Evolutionary conservation across 305 asterid species (phyloP).

Genomic region (Caryopteris hybrid): DNA sequence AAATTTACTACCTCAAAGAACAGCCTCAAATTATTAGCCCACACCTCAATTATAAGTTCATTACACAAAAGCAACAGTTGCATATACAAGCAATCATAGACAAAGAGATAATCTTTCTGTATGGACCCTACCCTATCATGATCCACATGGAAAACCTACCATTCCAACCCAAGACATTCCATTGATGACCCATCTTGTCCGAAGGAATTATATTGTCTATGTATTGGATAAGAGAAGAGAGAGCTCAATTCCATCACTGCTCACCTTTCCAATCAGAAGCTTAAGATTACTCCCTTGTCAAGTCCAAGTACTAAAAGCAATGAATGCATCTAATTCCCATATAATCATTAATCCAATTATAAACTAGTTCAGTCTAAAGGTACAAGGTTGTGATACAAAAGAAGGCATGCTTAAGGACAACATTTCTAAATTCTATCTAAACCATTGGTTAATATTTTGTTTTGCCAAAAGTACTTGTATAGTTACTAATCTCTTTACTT

Average conservation of each 20-base stretch:
- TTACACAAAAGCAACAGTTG: constrained; percentile 29
- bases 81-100: constrained; percentile 33
- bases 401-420: background rate
- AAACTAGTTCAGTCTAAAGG: background rate
- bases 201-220: constrained; percentile 44
- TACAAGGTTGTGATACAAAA: background rate
- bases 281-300: constrained; percentile 22
- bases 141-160: constrained; percentile 94
- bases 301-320: constrained; percentile 14
- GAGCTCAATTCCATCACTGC: constrained; percentile 25
- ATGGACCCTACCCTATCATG: constrained; percentile 89
- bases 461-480: background rate
- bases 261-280: constrained; percentile 25
- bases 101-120: constrained; percentile 41
- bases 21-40: constrained; percentile 20
- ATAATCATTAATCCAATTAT: constrained; percentile 8
- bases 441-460: background rate
- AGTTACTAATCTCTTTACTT: constrained; percentile 14
- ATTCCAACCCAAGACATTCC: constrained; percentile 81
- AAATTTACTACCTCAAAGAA: constrained; percentile 14
- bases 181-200: constrained; percentile 63
- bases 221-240: constrained; percentile 36
- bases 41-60: constrained; percentile 17
- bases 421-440: background rate
- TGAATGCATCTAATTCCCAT: constrained; percentile 14